Evolutionary conservation across 192 early-diverging fungal species (phyloP).

Genomic region (Obelidium mucronatum): DNA sequence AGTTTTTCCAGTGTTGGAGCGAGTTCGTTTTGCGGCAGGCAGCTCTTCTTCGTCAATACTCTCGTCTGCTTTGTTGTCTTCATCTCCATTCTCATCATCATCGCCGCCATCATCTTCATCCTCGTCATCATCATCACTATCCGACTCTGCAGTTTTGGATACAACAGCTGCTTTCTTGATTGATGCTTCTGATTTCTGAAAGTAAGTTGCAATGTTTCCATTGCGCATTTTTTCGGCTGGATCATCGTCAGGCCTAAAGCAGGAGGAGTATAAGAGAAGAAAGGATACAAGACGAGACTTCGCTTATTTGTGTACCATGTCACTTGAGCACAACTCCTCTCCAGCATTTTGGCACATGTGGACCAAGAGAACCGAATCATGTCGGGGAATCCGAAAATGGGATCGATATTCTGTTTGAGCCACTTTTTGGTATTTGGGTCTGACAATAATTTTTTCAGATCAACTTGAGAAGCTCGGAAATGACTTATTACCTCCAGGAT

Average conservation of each 20-base stretch:
- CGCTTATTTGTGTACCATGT: too few species aligned
- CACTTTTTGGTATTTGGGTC: slow-evolving; percentile 92
- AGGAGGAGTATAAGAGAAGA: too few species aligned
- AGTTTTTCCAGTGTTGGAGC: neutral
- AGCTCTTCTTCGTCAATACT: slow-evolving; percentile 1
- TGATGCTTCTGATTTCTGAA: slow-evolving; percentile 11
- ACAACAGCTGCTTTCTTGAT: neutral
- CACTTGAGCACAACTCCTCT: slow-evolving; percentile 63
- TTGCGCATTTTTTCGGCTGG: neutral
- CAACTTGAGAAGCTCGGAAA: neutral
- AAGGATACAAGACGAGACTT: too few species aligned
- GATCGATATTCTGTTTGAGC: slow-evolving; percentile 79
- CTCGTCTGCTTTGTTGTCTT: slow-evolving; percentile 7
- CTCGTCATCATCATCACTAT: slow-evolving; percentile 20
- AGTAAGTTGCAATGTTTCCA: slow-evolving; percentile 18
- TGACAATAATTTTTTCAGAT: slow-evolving; percentile 29
- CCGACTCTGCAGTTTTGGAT: neutral
- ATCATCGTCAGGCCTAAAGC: slow-evolving; percentile 14
- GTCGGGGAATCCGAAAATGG: slow-evolving; percentile 91
- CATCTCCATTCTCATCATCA: slow-evolving; percentile 15
- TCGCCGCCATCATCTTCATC: neutral
- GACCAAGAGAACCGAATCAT: slow-evolving; percentile 96
- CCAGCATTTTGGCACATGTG: slow-evolving; percentile 78
- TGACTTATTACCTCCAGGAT: slow-evolving; percentile 82
- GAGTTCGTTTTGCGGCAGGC: neutral